Evolutionary conservation across 2,329 filamentous ascomycete species (phyloP).

Genomic region (Pseudopyrenochaeta lycopersici): DNA sequence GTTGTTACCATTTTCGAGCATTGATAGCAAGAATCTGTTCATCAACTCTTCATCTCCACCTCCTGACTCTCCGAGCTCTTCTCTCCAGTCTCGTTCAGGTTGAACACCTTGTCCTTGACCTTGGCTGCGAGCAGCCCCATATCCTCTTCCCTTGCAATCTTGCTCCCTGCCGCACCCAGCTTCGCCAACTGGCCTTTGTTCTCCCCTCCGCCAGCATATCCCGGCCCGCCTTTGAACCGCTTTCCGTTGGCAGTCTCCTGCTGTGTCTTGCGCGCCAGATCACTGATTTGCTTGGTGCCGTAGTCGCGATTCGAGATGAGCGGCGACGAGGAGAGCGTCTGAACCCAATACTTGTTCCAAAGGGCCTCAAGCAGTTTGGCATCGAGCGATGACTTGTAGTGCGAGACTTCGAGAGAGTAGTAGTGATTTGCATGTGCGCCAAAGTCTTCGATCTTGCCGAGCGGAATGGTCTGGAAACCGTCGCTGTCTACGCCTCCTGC

Average conservation of each 20-base stretch:
- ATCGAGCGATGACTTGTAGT: constrained; percentile 94
- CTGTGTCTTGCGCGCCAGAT: constrained; percentile 83
- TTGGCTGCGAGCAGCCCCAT: constrained; percentile 70
- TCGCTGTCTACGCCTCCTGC: constrained; percentile 57
- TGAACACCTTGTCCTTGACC: constrained; percentile 71
- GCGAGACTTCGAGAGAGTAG: constrained; percentile 88
- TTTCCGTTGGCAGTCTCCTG: constrained; percentile 64
- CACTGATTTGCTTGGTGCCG: constrained; percentile 88
- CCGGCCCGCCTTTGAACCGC: constrained; percentile 33
- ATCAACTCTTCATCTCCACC: constrained; percentile 45
- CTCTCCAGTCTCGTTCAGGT: constrained; percentile 13
- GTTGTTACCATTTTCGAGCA: background rate
- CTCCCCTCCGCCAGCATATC: constrained; percentile 5
- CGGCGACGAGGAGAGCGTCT: constrained; percentile 90
- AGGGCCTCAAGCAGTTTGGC: constrained; percentile 84
- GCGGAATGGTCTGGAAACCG: constrained; percentile 79
- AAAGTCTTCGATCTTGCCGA: constrained; percentile 95
- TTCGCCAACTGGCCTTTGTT: constrained; percentile 61
- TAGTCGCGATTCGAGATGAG: constrained; percentile 93
- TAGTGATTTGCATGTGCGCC: constrained; percentile 91
- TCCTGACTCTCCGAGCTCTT: constrained; percentile 22
- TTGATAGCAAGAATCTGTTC: no score
- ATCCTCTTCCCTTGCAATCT: constrained; percentile 69
- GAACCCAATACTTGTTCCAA: constrained; percentile 99
- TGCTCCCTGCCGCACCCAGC: constrained; percentile 67